A percentile compares a stretch with the other conserved stretches of the same genome.
Evolutionary conservation across 129 eudicot species (phyloP).

Genomic region (Escallonia rubra): DNA sequence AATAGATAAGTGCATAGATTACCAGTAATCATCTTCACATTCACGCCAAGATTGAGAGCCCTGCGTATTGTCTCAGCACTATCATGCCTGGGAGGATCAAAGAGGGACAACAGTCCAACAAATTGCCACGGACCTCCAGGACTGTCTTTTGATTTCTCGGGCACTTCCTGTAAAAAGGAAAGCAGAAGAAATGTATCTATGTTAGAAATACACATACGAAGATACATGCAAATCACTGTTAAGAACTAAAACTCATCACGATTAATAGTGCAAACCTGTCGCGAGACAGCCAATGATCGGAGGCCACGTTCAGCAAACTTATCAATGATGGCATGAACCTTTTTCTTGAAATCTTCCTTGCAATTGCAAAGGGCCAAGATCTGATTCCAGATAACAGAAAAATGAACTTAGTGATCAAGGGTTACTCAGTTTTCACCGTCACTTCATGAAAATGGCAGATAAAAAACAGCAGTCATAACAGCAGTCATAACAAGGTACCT

Average conservation of each 20-base stretch:
- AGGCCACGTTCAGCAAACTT: slow-evolving; percentile 88
- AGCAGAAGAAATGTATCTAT: no score
- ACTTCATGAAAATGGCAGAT: neutral
- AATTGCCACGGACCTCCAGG: slow-evolving; percentile 87
- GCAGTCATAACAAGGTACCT: slow-evolving; percentile 33
- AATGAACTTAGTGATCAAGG: slow-evolving; percentile 8
- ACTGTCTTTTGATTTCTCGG: slow-evolving; percentile 69
- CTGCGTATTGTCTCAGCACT: slow-evolving; percentile 93
- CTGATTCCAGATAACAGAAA: slow-evolving; percentile 25
- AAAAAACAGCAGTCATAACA: neutral
- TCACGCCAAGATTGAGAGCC: slow-evolving; percentile 88
- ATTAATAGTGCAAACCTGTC: slow-evolving; percentile 47
- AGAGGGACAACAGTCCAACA: slow-evolving; percentile 77
- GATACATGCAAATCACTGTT: no score
- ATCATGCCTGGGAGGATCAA: slow-evolving; percentile 92
- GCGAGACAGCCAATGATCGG: slow-evolving; percentile 79
- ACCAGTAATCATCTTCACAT: slow-evolving; percentile 93
- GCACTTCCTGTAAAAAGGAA: slow-evolving; percentile 53
- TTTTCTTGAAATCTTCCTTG: slow-evolving; percentile 72
- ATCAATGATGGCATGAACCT: slow-evolving; percentile 79
- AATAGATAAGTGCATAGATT: neutral
- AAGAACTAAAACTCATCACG: no score
- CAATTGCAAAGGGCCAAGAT: slow-evolving; percentile 71
- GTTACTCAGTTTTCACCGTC: neutral
- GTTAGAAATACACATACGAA: no score